Percentiles rank a stretch among this genome's conserved stretches.
Conservation (phyloP, 352 stramenopile species). For the Pythium myriotylum region DNA sequence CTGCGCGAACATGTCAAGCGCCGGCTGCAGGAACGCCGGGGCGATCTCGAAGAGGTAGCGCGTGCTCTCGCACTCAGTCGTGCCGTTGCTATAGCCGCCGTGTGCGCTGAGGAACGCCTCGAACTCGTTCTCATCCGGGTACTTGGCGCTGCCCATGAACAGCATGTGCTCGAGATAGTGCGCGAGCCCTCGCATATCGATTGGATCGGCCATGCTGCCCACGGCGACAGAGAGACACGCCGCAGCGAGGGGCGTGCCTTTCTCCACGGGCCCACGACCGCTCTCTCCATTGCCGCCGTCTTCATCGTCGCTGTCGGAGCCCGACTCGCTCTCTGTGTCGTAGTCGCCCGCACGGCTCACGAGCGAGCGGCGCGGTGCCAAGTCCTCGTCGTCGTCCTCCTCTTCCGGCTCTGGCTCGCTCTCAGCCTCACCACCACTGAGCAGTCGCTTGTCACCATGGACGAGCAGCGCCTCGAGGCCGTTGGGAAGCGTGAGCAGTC, state of each 20-base stretch:
- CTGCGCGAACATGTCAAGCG: conserved; percentile 86
- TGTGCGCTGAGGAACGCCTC: conserved; percentile 72
- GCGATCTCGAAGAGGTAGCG: conserved; percentile 86
- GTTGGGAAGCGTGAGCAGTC: conserved; percentile 56
- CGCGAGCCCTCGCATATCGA: conserved; percentile 61
- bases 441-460: conserved; percentile 19
- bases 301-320: conserved; percentile 28
- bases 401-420: conserved; percentile 31
- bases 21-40: conserved; percentile 29
- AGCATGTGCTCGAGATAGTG: conserved; percentile 97
- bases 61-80: conserved; percentile 84
- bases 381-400: conserved; percentile 2
- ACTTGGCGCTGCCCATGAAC: conserved; percentile 92
- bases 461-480: conserved; percentile 42
- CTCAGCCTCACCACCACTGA: background rate
- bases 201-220: conserved; percentile 41
- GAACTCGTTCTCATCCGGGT: conserved; percentile 89
- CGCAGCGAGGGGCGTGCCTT: conserved; percentile 24
- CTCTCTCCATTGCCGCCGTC: conserved; percentile 16
- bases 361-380: conserved; percentile 9
- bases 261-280: conserved; percentile 9
- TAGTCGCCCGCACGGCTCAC: conserved; percentile 27
- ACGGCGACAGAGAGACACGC: conserved; percentile 45
- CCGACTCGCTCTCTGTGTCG: conserved; percentile 29
- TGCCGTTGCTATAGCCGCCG: conserved; percentile 83